These are phyloP conservation scores for Dactylellina leptospora DNA, from an alignment of 2,329 filamentous ascomycete genomes.

Conservation along the genomic window DNA sequence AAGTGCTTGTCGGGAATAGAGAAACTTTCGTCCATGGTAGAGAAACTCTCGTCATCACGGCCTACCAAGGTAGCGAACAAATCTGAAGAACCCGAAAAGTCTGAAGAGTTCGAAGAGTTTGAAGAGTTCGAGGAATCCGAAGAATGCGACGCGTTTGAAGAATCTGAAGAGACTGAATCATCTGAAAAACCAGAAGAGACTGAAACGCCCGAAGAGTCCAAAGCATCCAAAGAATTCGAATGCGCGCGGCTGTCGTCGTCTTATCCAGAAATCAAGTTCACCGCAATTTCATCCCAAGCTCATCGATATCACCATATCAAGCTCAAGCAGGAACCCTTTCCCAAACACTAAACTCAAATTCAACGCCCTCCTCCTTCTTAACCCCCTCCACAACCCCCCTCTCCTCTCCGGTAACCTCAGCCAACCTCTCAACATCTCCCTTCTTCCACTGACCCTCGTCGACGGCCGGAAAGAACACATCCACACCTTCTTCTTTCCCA, in stretches of 20 bases:
- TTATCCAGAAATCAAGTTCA: not conserved
- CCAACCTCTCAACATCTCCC: constrained; percentile 66
- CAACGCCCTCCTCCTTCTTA: constrained; percentile 71
- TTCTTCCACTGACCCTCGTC: constrained; percentile 67
- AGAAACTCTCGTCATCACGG: too few relatives aligned
- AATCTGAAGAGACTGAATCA: too few relatives aligned
- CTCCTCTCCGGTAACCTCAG: constrained; percentile 73
- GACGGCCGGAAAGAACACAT: constrained; percentile 74
- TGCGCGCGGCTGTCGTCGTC: too few relatives aligned
- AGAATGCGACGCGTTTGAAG: too few relatives aligned
- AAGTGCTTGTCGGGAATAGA: too few relatives aligned
- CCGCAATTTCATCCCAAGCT: too few relatives aligned
- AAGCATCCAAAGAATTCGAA: not conserved
- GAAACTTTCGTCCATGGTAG: too few relatives aligned
- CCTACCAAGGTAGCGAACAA: too few relatives aligned
- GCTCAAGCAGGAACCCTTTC: constrained; percentile 63
- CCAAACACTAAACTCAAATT: constrained; percentile 79
- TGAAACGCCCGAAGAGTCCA: not conserved
- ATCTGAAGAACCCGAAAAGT: too few relatives aligned
- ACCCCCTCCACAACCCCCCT: constrained; percentile 64
- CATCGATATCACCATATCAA: not conserved
- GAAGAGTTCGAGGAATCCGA: too few relatives aligned
- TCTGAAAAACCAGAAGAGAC: not conserved
- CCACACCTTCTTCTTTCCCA: constrained; percentile 63
- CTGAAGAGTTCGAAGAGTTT: too few relatives aligned